Conservation (phyloP, 305 asterid species). For the Solanum chacoense region DNA sequence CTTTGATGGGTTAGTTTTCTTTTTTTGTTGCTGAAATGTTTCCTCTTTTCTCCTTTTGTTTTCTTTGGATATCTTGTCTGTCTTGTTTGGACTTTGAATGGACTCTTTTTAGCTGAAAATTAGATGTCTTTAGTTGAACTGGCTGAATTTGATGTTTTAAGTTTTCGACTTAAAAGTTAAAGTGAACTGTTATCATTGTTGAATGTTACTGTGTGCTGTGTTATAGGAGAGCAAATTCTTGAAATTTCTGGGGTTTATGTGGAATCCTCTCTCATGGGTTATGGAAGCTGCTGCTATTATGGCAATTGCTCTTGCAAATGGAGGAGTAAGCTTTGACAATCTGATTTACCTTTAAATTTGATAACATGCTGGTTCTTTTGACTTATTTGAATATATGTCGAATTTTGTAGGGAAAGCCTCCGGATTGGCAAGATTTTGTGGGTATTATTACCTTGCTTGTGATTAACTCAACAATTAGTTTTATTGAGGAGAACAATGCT, state of each 20-base stretch:
- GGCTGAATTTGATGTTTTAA: neutral
- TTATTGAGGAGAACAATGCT: slow-evolving; percentile 96
- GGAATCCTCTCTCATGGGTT: slow-evolving; percentile 99
- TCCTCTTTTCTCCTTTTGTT: neutral
- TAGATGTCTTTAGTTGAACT: neutral
- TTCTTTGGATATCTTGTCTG: neutral
- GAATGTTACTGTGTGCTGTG: neutral
- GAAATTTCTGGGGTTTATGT: slow-evolving; percentile 95
- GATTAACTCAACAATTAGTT: slow-evolving; percentile 95
- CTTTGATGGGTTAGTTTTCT: neutral
- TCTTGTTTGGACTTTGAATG: neutral
- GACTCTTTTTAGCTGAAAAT: slow-evolving; percentile 4
- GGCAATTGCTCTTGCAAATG: slow-evolving; percentile 99
- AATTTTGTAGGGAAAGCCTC: slow-evolving; percentile 82
- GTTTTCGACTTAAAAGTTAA: neutral
- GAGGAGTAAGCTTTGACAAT: slow-evolving; percentile 61
- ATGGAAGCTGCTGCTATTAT: slow-evolving; percentile 99
- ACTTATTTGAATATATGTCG: neutral
- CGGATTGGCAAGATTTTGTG: slow-evolving; percentile 98
- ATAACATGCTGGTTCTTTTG: neutral
- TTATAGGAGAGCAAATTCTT: slow-evolving; percentile 83
- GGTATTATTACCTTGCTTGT: slow-evolving; percentile 86
- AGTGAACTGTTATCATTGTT: neutral
- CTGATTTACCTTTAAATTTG: neutral
- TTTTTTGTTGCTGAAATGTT: neutral